These are phyloP conservation scores for Plasmodium vinckei DNA, from an alignment of 169 alveolate species.

Conservation along the genomic window DNA sequence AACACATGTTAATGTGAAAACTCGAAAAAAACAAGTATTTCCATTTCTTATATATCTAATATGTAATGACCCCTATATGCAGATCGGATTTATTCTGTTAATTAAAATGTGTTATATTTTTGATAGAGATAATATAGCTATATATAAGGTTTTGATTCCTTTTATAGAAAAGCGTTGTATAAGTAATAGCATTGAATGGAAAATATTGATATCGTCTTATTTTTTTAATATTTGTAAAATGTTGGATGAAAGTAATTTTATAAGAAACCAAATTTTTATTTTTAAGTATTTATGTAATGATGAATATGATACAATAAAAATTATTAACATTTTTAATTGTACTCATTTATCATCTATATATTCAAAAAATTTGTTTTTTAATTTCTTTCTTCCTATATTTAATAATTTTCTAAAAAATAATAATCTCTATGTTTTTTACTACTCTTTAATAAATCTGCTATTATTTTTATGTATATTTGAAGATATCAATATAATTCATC, in stretches of 20 bases:
- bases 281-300: constrained; percentile 35
- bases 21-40: constrained; percentile 24
- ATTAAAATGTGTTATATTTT: constrained; percentile 45
- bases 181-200: constrained; percentile 11
- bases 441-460: constrained; percentile 43
- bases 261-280: constrained; percentile 5
- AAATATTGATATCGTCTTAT: constrained; percentile 41
- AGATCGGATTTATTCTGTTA: constrained; percentile 40
- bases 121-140: constrained; percentile 22
- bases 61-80: constrained; percentile 20
- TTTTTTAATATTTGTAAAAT: constrained; percentile 53
- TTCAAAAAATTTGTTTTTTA: constrained; percentile 33
- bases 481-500: constrained; percentile 63
- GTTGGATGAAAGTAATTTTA: constrained; percentile 25
- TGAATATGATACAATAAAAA: constrained; percentile 48
- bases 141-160: constrained; percentile 26
- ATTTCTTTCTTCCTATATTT: constrained; percentile 51
- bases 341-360: constrained; percentile 38
- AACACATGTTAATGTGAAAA: constrained; percentile 45
- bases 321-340: constrained; percentile 61
- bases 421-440: constrained; percentile 50
- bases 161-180: constrained; percentile 8
- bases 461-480: constrained; percentile 49
- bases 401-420: constrained; percentile 41
- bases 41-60: constrained; percentile 44